Evolutionary conservation across 2,329 filamentous ascomycete genomes (phyloP).

Genomic region (Sordariomycetes sp.): DNA sequence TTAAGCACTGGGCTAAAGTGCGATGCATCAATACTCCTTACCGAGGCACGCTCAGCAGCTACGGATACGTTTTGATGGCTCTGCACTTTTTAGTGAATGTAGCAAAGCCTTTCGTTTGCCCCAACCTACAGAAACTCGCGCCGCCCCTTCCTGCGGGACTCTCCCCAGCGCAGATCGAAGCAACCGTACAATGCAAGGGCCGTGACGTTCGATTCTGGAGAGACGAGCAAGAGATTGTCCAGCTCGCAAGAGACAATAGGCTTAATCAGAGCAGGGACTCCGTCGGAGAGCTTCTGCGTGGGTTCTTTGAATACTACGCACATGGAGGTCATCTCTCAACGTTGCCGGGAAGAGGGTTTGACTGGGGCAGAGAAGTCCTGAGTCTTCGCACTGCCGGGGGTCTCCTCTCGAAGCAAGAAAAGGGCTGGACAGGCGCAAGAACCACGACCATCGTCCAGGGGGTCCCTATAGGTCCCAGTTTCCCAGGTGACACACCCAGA

Average conservation of each 20-base stretch:
- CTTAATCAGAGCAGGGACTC: conserved; percentile 58
- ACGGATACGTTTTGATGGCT: conserved; percentile 87
- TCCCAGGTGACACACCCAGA: background rate
- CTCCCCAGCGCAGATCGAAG: conserved; percentile 11
- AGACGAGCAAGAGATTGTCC: conserved; percentile 55
- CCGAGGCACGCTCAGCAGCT: conserved; percentile 74
- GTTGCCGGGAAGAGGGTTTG: conserved; percentile 45
- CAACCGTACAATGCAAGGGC: conserved; percentile 39
- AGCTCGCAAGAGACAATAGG: conserved; percentile 40
- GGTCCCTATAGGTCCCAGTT: background rate
- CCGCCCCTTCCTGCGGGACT: conserved; percentile 21
- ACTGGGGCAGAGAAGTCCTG: conserved; percentile 70
- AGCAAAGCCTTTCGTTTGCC: conserved; percentile 65
- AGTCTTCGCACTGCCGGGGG: conserved; percentile 63
- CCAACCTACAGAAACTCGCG: conserved; percentile 59
- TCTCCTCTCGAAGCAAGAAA: conserved; percentile 58
- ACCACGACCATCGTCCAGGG: conserved; percentile 30
- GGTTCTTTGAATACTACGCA: conserved; percentile 83
- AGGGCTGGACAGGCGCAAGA: conserved; percentile 78
- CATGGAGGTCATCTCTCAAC: conserved; percentile 41
- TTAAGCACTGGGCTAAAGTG: conserved; percentile 83
- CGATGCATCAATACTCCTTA: conserved; percentile 81
- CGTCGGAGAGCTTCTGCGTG: conserved; percentile 58
- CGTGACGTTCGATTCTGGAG: conserved; percentile 67
- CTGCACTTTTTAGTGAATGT: conserved; percentile 83